Evolutionary conservation across 2,329 filamentous ascomycete species (phyloP).

Genomic region (Paramyrothecium roridum): DNA sequence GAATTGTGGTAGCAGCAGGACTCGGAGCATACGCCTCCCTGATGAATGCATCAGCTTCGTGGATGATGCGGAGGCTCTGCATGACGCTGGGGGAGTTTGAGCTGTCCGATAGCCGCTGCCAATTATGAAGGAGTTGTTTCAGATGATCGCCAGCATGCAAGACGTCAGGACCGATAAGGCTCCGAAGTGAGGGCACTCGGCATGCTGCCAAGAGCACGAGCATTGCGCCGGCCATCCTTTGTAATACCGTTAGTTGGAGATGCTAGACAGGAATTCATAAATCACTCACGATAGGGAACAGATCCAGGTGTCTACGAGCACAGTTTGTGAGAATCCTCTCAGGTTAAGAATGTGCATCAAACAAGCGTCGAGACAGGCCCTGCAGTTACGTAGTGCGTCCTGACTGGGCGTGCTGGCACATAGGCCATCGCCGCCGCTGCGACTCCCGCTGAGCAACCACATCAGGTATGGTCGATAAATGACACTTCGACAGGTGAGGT

Average conservation of each 20-base stretch:
- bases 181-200: conserved; percentile 31
- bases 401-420: conserved; percentile 20
- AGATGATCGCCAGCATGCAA: conserved; percentile 38
- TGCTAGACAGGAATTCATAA: background rate
- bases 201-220: conserved; percentile 43
- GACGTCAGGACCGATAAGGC: conserved; percentile 34
- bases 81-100: conserved; percentile 41
- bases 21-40: conserved; percentile 24
- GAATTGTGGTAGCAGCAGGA: background rate
- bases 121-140: conserved; percentile 33
- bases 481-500: conserved; percentile 48
- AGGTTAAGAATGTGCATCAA: conserved; percentile 46
- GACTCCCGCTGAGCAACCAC: conserved; percentile 40
- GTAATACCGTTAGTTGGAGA: background rate
- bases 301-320: conserved; percentile 53
- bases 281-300: conserved; percentile 46
- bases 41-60: conserved; percentile 39
- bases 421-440: conserved; percentile 17
- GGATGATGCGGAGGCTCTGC: conserved; percentile 42
- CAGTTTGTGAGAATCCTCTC: conserved; percentile 44
- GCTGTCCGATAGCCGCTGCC: conserved; percentile 36
- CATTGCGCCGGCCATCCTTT: conserved; percentile 47
- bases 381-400: conserved; percentile 37
- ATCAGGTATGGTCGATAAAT: conserved; percentile 51
- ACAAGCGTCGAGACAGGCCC: conserved; percentile 43